Evolutionary conservation across 768 basidiomycete species (phyloP), one percentile per base, ranked within the genome.

Genomic region (Lactarius sanguifluus): DNA sequence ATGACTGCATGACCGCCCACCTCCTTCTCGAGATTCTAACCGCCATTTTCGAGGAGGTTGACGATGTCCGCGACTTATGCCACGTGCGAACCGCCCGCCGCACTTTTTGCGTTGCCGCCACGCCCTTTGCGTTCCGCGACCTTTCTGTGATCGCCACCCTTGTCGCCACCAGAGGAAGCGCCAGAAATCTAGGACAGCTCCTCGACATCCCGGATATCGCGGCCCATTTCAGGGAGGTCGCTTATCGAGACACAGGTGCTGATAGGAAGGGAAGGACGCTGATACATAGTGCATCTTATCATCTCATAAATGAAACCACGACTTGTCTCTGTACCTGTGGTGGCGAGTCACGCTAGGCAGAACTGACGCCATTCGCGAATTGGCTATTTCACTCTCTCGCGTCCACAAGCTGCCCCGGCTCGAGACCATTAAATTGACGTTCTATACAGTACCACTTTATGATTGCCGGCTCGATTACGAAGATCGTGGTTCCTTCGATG

Each of bases 21-120:
- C n/a, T 58, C 15, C 57, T 36, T 36, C 5, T 58, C 34, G 57
- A 58, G 38, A 25, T 58, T 58, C n/a, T 36, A n/a, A 38, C 23
- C 15, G 32, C n/a, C 2, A 58, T 58, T n/a, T 23, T 58, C 2
- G 57, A 38, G 13, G 32, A n/a, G 20, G 36, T 58, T 1, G 13
- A 18, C 57, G 36, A 25, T 23, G 34, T 36, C 36, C 25, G 8
- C 12, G 36, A 55, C 38, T 30, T 56, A 20, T 2, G 15, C 9
- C 20, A 34, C 15, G 52, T 15, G 2, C 61, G 52, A 6, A 20
- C 5, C 3, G 32, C 52, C 32, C 40, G 52, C 52, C 47, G 25
- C 20, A 28, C 20, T 15, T 34, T 56, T 10, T 62, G n/a, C 30
- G 61, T 32, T 8, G 30, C 25, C 7, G 38, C 61, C 18, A 56